These are phyloP conservation scores for Boletellus deceptivus DNA, from an alignment of 1,284 basidiomycete species.

Conservation along the genomic window DNA sequence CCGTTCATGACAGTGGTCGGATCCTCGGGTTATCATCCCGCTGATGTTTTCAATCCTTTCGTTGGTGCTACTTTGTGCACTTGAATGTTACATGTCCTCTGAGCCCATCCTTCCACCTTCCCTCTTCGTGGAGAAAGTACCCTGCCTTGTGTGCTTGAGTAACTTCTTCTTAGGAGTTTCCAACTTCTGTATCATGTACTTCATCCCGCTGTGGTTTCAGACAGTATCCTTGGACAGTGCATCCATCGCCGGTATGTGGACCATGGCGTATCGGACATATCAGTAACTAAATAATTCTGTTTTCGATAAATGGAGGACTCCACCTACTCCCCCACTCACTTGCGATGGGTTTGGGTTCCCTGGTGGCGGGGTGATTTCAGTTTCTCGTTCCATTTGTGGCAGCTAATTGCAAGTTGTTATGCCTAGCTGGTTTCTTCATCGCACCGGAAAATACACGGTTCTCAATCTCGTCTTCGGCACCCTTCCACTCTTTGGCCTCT, in stretches of 20 bases:
- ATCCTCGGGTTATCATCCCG: slow-evolving; percentile 7
- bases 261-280: background rate
- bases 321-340: slow-evolving; percentile 18
- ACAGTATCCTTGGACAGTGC: slow-evolving; percentile 16
- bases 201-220: slow-evolving; percentile 20
- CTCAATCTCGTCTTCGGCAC: slow-evolving; percentile 15
- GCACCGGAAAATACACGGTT: slow-evolving; percentile 15
- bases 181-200: slow-evolving; percentile 19
- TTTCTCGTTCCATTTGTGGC: no score
- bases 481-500: slow-evolving; percentile 10
- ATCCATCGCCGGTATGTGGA: slow-evolving; percentile 12
- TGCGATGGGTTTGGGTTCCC: slow-evolving; percentile 16
- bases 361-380: slow-evolving; percentile 6
- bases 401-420: background rate
- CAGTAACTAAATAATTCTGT: background rate
- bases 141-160: slow-evolving; percentile 14
- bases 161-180: slow-evolving; percentile 13
- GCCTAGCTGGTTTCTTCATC: slow-evolving; percentile 16
- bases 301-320: slow-evolving; percentile 4
- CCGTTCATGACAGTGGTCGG: slow-evolving; percentile 7
- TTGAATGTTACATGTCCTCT: slow-evolving; percentile 9
- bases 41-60: slow-evolving; percentile 12
- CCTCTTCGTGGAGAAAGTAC: slow-evolving; percentile 12
- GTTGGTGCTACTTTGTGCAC: slow-evolving; percentile 6
- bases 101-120: slow-evolving; percentile 13